Evolutionary conservation across 768 basidiomycete species (phyloP).

Genomic region (Galerina marginata): DNA sequence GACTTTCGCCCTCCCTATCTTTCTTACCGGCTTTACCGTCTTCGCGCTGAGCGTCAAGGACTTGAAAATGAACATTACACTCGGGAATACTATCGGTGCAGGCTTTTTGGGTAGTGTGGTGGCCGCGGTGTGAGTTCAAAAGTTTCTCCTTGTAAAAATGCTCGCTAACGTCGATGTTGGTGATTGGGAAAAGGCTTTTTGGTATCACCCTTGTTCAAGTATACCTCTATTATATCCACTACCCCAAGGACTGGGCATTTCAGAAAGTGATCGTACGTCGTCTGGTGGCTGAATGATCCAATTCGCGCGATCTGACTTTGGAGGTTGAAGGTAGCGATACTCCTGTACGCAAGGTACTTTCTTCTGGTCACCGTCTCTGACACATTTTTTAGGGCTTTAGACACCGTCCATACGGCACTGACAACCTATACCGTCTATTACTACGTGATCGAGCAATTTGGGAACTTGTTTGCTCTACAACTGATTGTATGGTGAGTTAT

Average conservation of each 20-base stretch:
- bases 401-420: too few relatives aligned
- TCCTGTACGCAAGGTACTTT: neutral
- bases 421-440: too few relatives aligned
- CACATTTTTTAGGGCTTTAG: too few relatives aligned
- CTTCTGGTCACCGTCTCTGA: too few relatives aligned
- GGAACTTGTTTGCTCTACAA: too few relatives aligned
- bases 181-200: neutral
- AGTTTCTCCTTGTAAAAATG: neutral
- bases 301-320: too few relatives aligned
- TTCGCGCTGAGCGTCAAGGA: neutral
- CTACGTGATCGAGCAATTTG: too few relatives aligned
- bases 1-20: too few relatives aligned
- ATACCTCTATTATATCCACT: neutral
- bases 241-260: slow-evolving; percentile 1
- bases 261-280: neutral
- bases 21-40: too few relatives aligned
- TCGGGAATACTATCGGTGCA: slow-evolving; percentile 4
- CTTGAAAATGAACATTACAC: neutral
- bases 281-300: too few relatives aligned
- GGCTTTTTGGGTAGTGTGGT: slow-evolving; percentile 1
- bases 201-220: neutral
- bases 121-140: neutral
- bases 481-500: too few relatives aligned
- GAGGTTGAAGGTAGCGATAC: neutral
- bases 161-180: too few relatives aligned